A percentile compares a stretch with the other conserved stretches of the same genome.
Evolutionary conservation across 257 asterid species (phyloP).

Genomic region (Catharanthus roseus): DNA sequence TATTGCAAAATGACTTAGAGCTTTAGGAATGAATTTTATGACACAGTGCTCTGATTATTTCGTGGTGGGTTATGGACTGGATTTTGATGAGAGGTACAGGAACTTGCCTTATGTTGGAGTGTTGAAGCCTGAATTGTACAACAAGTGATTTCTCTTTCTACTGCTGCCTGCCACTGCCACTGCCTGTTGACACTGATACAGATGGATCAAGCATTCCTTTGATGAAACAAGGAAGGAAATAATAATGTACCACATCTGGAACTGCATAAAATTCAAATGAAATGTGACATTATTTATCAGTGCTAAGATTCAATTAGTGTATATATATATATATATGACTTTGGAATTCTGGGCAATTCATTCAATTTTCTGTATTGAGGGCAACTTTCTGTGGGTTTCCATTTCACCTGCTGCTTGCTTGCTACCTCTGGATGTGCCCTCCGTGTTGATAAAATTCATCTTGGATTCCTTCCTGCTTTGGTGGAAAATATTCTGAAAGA

Average conservation of each 20-base stretch:
- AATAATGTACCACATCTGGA: too few species aligned
- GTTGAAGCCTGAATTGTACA: slow-evolving; percentile 71
- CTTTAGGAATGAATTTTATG: neutral
- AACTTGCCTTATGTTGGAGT: slow-evolving; percentile 84
- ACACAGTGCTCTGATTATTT: slow-evolving; percentile 88
- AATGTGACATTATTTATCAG: neutral
- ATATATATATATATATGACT: too few species aligned
- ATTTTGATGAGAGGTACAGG: slow-evolving; percentile 74
- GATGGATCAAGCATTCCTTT: too few species aligned
- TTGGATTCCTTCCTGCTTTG: too few species aligned
- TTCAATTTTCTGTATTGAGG: neutral
- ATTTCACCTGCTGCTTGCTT: neutral
- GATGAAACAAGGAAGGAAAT: too few species aligned
- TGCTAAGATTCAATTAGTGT: too few species aligned
- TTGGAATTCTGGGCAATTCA: neutral
- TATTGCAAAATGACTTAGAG: too few species aligned
- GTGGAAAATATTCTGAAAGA: too few species aligned
- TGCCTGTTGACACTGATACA: too few species aligned
- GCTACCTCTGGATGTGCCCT: neutral
- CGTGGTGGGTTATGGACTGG: slow-evolving; percentile 92
- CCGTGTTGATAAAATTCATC: too few species aligned
- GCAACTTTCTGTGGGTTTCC: neutral
- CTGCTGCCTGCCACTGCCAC: neutral
- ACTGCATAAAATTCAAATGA: neutral
- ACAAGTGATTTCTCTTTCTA: slow-evolving; percentile 24